Evolutionary conservation across 2,329 filamentous ascomycete genomes (phyloP).

Genomic region (Zasmidium angulare): DNA sequence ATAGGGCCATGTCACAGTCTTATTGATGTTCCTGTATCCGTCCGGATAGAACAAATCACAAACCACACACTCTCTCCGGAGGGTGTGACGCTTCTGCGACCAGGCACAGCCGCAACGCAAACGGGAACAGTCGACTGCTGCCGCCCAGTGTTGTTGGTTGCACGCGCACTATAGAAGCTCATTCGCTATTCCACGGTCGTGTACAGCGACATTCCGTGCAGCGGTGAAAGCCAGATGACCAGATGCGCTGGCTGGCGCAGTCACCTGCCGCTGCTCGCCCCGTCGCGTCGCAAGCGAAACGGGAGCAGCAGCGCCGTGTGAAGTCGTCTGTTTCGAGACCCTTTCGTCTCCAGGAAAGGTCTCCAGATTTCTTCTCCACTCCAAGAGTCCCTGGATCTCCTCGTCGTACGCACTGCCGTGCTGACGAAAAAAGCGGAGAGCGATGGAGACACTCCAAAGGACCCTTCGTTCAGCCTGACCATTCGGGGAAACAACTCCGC

Average conservation of each 20-base stretch:
- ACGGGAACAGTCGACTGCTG: constrained; percentile 2
- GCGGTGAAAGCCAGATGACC: constrained; percentile 7
- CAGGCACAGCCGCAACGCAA: constrained; percentile 19
- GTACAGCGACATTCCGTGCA: constrained; percentile 5
- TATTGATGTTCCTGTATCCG: neutral
- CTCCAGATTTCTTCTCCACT: neutral
- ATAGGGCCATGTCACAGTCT: constrained; percentile 1
- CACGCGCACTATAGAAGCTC: constrained; percentile 12
- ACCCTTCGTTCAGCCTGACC: neutral
- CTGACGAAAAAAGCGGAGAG: constrained; percentile 1
- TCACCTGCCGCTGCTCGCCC: neutral
- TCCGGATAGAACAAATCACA: constrained; percentile 11
- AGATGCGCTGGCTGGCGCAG: constrained; percentile 8
- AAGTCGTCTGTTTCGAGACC: neutral
- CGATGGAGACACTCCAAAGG: neutral
- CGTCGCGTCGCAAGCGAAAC: constrained; percentile 6
- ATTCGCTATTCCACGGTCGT: constrained; percentile 1
- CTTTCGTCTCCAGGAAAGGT: neutral
- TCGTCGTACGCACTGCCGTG: neutral
- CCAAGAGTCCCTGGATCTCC: no score
- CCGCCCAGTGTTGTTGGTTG: constrained; percentile 4
- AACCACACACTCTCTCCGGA: neutral
- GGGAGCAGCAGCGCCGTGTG: neutral
- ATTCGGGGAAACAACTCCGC: neutral
- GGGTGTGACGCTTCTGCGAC: constrained; percentile 16